Evolutionary conservation across 2,329 filamentous ascomycete species (phyloP), one percentile per base, ranked within the genome.

Genomic region (Penicillium sp.): DNA sequence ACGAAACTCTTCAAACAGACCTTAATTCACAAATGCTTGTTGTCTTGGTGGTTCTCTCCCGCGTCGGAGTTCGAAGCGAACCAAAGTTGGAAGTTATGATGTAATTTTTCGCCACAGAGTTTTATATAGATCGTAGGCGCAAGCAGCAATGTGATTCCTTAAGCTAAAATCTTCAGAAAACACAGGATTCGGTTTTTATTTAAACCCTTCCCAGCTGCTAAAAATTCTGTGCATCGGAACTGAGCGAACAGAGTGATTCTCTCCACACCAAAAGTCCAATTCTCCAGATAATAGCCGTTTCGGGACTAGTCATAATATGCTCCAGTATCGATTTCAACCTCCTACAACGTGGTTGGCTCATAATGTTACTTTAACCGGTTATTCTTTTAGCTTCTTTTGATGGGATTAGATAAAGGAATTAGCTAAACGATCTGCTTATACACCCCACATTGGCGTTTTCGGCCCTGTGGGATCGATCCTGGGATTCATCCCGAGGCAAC

Each of bases 241-340:
- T 41, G 19, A 28, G n/a, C 47, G 47, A 43, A 17, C 37, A 25
- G 19, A 43, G 3, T 11, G 37, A 42, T 43, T 11, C 6, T 36
- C 40, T 36, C 50, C 53, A 60, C 60, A 59, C 58, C 37, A 19
- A 28, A 28, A 8, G 40, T 50, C 46, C 45, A 25, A 19, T 52
- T 65, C 63, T 65, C 63, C 53, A 56, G 61, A 57, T n/a, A 62
- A 42, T 65, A n/a, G 56, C 63, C 47, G 11, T 37, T 59, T 65
- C 53, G 30, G 63, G 62, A 60, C 55, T 66, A 66, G 63, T 56
- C 57, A 28, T 42, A 45, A 33, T 46, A 52, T 25, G 33, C 53
- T 26, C 50, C 25, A n/a, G 53, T 25, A 43, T 41, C 22, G 31
- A 43, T 38, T 45, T 35, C 36, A 30, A 19, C 26, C 41, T 49